Evolutionary conservation across 2,329 filamentous ascomycete genomes (phyloP).

Genomic region (Trichoderma afroharzianum): DNA sequence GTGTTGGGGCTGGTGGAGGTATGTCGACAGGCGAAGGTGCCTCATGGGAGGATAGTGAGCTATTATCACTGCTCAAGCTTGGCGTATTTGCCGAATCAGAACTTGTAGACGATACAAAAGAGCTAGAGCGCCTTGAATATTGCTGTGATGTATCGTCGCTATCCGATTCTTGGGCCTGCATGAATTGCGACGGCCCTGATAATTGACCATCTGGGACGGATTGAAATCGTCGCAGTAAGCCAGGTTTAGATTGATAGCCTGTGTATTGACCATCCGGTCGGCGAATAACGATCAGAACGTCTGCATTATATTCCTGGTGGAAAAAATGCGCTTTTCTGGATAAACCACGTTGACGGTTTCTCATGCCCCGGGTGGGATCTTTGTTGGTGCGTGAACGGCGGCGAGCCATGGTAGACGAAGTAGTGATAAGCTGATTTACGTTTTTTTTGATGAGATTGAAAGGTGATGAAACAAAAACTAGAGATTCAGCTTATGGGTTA

Average conservation of each 20-base stretch:
- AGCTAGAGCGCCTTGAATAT: not conserved
- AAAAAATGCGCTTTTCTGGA: slow-evolving; percentile 1
- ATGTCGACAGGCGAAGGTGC: not conserved
- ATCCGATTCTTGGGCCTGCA: not conserved
- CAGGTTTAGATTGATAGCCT: slow-evolving; percentile 12
- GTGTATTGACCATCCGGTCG: not conserved
- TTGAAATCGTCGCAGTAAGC: not conserved
- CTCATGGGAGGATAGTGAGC: not conserved
- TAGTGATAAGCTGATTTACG: not conserved
- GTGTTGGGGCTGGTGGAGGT: not conserved
- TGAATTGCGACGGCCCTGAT: not conserved
- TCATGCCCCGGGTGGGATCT: not conserved
- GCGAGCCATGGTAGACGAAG: not conserved
- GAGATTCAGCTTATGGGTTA: no score
- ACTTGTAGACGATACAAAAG: not conserved
- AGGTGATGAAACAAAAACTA: no score
- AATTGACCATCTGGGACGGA: not conserved
- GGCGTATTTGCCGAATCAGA: not conserved
- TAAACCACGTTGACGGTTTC: slow-evolving; percentile 3
- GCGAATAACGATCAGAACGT: slow-evolving; percentile 12
- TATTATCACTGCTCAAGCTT: not conserved
- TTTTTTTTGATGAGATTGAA: no score
- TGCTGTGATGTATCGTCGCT: not conserved
- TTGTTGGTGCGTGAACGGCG: not conserved
- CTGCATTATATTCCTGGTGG: not conserved